Conservation (phyloP, 805 yeast genomes). For the Gaillardinia entomophila region DNA sequence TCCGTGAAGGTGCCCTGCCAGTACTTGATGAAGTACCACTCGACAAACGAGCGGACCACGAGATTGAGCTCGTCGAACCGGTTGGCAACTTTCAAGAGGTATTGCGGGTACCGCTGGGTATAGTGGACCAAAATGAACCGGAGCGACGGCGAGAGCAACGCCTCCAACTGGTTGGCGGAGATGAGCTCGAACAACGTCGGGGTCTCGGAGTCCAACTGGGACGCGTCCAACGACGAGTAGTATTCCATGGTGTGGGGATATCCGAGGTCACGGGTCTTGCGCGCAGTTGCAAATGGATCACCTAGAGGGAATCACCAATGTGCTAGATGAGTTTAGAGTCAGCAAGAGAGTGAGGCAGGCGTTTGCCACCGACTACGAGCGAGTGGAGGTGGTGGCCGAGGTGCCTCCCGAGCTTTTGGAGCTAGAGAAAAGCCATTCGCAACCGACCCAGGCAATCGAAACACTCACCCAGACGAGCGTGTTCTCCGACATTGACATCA, state of each 20-base stretch:
- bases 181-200: conserved; percentile 89
- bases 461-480: too few species aligned
- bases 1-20: conserved; percentile 90
- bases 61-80: conserved; percentile 74
- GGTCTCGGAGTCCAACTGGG: conserved; percentile 63
- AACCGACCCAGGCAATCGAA: too few species aligned
- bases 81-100: conserved; percentile 55
- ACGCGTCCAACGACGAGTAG: conserved; percentile 72
- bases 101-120: conserved; percentile 71
- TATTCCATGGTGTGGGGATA: conserved; percentile 82
- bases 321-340: too few species aligned
- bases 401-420: too few species aligned
- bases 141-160: conserved; percentile 74
- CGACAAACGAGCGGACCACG: conserved; percentile 55
- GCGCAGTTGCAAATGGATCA: too few species aligned
- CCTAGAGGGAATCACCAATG: too few species aligned
- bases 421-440: too few species aligned
- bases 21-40: conserved; percentile 58
- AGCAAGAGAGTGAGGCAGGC: too few species aligned
- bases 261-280: too few species aligned
- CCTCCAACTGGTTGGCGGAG: conserved; percentile 74
- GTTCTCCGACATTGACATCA: neutral
- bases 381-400: too few species aligned
- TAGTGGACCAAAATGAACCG: conserved; percentile 76
- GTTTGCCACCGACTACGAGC: too few species aligned